Evolutionary conservation across 2,329 filamentous ascomycete genomes (phyloP).

Genomic region (Rutstroemia sp.): DNA sequence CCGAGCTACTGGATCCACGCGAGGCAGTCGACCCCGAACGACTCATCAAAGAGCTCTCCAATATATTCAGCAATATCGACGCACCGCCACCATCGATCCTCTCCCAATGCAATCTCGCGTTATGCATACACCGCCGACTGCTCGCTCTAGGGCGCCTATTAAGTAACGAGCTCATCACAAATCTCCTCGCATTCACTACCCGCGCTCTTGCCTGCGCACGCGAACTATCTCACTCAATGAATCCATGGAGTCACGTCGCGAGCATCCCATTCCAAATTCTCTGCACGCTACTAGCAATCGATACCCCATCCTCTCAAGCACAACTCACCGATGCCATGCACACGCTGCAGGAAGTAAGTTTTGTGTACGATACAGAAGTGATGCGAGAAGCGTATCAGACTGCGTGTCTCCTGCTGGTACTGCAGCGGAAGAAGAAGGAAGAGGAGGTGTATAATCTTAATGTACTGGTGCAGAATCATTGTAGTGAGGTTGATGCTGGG

Average conservation of each 20-base stretch:
- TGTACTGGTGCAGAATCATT: no score
- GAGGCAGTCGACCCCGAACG: neutral
- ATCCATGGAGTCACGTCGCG: conserved; percentile 13
- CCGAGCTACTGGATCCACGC: conserved; percentile 3
- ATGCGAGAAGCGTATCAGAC: conserved; percentile 7
- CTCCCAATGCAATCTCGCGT: conserved; percentile 4
- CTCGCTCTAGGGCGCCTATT: neutral
- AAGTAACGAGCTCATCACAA: neutral
- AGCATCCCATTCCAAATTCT: conserved; percentile 13
- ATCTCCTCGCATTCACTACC: neutral
- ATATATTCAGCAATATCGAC: neutral
- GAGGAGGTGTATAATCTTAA: neutral
- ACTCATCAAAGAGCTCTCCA: neutral
- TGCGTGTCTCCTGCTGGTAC: conserved; percentile 1
- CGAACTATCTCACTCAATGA: neutral
- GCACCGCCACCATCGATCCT: neutral
- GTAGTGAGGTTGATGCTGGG: no score
- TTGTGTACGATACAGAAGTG: neutral
- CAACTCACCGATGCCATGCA: conserved; percentile 8
- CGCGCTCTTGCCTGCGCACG: neutral
- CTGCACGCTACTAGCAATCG: conserved; percentile 12
- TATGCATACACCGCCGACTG: conserved; percentile 5
- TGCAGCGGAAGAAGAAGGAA: conserved; percentile 1
- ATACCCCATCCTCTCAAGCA: conserved; percentile 5
- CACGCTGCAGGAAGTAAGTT: conserved; percentile 6